Evolutionary conservation across 2,329 filamentous ascomycete genomes (phyloP).

Genomic region (Alternaria longipes): DNA sequence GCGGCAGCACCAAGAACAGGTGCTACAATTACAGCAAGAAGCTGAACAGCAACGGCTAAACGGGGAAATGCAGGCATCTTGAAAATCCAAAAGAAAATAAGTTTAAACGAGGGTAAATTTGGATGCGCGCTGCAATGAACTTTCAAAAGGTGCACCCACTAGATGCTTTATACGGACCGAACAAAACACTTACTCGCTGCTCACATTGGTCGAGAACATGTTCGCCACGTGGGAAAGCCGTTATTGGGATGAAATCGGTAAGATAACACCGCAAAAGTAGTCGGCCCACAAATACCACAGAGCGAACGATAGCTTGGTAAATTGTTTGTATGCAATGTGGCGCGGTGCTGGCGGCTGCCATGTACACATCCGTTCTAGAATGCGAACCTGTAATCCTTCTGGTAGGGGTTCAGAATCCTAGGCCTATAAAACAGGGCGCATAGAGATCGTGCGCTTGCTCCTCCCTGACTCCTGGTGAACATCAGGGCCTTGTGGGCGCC

Average conservation of each 20-base stretch:
- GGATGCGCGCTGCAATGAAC: conserved; percentile 11
- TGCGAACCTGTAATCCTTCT: background rate
- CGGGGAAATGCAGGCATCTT: conserved; percentile 39
- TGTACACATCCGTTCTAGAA: conserved; percentile 9
- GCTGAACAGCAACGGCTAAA: conserved; percentile 37
- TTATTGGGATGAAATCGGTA: conserved; percentile 20
- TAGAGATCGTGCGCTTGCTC: background rate
- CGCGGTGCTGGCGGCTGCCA: background rate
- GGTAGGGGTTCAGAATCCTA: background rate
- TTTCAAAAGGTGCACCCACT: conserved; percentile 13
- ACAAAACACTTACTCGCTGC: conserved; percentile 7
- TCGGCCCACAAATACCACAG: conserved; percentile 10
- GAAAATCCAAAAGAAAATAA: conserved; percentile 15
- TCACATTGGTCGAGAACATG: conserved; percentile 21
- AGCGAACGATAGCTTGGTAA: conserved; percentile 6
- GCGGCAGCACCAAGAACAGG: conserved; percentile 27
- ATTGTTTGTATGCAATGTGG: conserved; percentile 15
- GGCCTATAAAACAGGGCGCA: background rate
- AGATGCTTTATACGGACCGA: conserved; percentile 30
- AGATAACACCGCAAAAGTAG: background rate
- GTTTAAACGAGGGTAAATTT: conserved; percentile 27
- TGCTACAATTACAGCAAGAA: conserved; percentile 32
- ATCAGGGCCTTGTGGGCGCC: conserved; percentile 12
- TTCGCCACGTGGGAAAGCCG: conserved; percentile 24
- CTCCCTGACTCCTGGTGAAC: conserved; percentile 10